Evolutionary conservation across 2,329 filamentous ascomycete species (phyloP).

Genomic region (Stachybotrys chlorohalonatus): DNA sequence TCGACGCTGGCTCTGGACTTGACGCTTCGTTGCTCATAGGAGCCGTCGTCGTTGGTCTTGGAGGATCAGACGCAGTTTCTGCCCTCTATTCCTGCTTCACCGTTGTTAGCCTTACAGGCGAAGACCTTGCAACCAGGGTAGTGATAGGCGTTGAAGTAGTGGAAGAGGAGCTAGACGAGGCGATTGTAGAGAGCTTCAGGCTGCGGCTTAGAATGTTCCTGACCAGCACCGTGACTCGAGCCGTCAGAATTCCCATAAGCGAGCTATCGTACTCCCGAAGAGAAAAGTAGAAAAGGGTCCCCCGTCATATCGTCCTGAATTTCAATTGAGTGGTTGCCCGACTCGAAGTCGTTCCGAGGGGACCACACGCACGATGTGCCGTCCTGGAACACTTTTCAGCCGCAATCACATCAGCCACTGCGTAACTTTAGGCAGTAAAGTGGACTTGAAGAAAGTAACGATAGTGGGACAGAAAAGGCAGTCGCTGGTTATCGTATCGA

Average conservation of each 20-base stretch:
- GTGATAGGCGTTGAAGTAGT: background rate
- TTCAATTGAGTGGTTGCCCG: background rate
- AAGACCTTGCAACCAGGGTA: background rate
- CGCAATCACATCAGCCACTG: too few relatives aligned
- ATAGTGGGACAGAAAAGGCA: background rate
- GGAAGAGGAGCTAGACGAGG: background rate
- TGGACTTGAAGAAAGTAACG: background rate
- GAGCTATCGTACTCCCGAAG: background rate
- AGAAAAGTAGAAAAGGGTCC: background rate
- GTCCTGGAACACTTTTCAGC: background rate
- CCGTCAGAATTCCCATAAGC: background rate
- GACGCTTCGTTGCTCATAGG: background rate
- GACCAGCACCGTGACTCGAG: background rate
- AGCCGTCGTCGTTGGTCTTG: background rate
- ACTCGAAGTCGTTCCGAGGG: background rate
- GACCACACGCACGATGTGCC: background rate
- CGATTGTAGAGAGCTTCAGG: background rate
- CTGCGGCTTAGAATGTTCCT: background rate
- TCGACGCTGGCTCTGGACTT: background rate
- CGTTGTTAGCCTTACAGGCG: background rate
- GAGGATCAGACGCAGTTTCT: background rate
- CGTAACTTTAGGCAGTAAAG: background rate
- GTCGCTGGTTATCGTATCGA: background rate
- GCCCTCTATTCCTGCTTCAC: background rate
- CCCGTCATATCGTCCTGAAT: background rate